Evolutionary conservation across 164 flowering plant species (phyloP), one percentile per base, ranked within the genome.

Genomic region (Sextonia rubra): DNA sequence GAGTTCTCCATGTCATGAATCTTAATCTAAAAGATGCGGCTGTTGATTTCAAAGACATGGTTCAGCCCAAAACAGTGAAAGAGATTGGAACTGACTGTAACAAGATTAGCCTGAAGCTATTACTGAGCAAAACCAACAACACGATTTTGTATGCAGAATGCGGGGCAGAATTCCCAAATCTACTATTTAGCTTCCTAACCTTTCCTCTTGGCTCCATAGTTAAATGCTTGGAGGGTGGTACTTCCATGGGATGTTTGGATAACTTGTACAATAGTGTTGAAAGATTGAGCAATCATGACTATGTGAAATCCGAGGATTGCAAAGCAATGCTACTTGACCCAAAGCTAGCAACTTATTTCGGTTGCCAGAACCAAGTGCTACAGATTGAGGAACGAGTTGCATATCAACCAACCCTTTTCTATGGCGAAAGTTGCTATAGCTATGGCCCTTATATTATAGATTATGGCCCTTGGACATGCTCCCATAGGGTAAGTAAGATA

Each of bases 181-280:
- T 79, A 22, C 69, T 79, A 4, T 67, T 73, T 26, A 73, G 77
- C 73, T 69, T 79, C 66, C 69, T 73, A 32, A 73, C 64, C 11
- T 65, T 73, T 22, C 76, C 78, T 0, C 29, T 79, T 0, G 79
- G 79, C 0, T 52, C 71, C 30, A 27, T 27, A 1, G 30, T 52
- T n/a, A 27, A 71, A 12, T 70, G 71, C 52, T 37, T 74, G 11
- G 11, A 52, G 32, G 20, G 32, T 12, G 4, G 6, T 12, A 20
- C 44, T 11, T 25, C 18, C n/a, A 25, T 64, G 18, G 7, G 37
- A 14, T 64, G 66, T 64, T 26, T 64, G n/a, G 66, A 64, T 64
- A 64, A 64, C 66, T 64, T 64, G 37, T 26, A 64, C 66, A 64
- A 26, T 18, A 64, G 66, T 27, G 66, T 64, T 22, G 66, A 64